Percentiles rank a stretch among this genome's conserved stretches.
Evolutionary conservation across 345 rosid species (phyloP).

Genomic region (Cardamine occulta): DNA sequence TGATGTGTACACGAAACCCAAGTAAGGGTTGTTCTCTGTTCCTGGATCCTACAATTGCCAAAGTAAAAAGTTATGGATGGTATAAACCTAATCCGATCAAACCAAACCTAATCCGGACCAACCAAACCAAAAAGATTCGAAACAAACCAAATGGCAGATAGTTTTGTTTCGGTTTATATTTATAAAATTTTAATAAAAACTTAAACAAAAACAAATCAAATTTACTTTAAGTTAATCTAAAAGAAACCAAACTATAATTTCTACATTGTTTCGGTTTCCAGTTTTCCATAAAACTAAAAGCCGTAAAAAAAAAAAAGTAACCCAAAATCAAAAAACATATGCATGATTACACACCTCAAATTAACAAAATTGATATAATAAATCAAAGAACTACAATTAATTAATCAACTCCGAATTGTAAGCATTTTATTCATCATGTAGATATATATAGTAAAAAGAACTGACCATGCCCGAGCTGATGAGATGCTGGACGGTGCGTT

Average conservation of each 20-base stretch:
- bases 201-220: background rate
- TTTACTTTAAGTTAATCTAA: background rate
- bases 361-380: background rate
- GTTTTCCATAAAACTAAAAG: background rate
- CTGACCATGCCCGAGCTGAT: constrained; percentile 71
- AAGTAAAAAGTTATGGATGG: background rate
- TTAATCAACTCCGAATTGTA: background rate
- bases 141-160: background rate
- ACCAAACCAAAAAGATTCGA: background rate
- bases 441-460: background rate
- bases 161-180: background rate
- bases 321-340: background rate
- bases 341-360: background rate
- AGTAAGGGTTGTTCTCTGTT: constrained; percentile 74
- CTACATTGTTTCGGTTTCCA: too few relatives aligned
- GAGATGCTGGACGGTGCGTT: constrained; percentile 64
- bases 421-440: background rate
- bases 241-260: background rate
- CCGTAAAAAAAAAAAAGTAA: background rate
- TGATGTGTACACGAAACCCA: constrained; percentile 84
- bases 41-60: constrained; percentile 57
- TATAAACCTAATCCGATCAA: background rate
- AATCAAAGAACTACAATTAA: background rate
- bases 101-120: background rate
- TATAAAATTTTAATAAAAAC: background rate